These are phyloP conservation scores for Funneliformis geosporum DNA, from an alignment of 192 early-diverging fungal species.

Conservation along the genomic window DNA sequence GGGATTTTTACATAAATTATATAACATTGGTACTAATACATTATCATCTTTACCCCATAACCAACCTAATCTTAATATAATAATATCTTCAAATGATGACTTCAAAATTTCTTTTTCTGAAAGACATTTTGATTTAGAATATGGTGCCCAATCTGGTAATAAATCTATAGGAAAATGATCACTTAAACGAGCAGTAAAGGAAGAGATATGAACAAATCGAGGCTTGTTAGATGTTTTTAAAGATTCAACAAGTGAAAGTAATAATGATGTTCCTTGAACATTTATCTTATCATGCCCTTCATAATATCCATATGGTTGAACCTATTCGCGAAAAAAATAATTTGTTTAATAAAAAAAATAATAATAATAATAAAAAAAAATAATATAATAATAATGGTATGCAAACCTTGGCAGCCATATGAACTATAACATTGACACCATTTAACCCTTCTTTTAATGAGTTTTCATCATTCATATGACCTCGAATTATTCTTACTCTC, in stretches of 20 bases:
- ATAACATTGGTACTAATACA: slow-evolving; percentile 14
- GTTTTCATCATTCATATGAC: slow-evolving; percentile 23
- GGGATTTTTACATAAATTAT: slow-evolving; percentile 20
- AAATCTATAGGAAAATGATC: slow-evolving; percentile 15
- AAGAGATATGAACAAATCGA: slow-evolving; percentile 24
- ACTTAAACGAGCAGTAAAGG: slow-evolving; percentile 10
- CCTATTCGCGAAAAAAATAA: not conserved
- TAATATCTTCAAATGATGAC: not conserved
- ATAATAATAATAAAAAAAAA: not conserved
- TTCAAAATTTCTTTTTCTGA: slow-evolving; percentile 9
- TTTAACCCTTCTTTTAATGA: slow-evolving; percentile 10
- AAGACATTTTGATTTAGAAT: slow-evolving; percentile 28
- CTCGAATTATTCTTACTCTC: slow-evolving; percentile 20
- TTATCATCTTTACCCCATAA: slow-evolving; percentile 31
- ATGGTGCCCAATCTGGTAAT: slow-evolving; percentile 30
- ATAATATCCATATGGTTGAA: slow-evolving; percentile 19
- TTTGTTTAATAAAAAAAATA: not conserved
- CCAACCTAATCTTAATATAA: slow-evolving; percentile 27
- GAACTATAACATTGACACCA: slow-evolving; percentile 10
- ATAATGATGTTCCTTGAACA: slow-evolving; percentile 11
- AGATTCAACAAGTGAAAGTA: not conserved
- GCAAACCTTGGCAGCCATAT: slow-evolving; percentile 24
- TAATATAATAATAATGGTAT: not conserved
- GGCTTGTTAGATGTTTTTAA: not conserved
- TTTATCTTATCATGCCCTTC: slow-evolving; percentile 20